These are phyloP conservation scores for Moniliella sp. DNA, from an alignment of 1,284 basidiomycete species.

Conservation along the genomic window DNA sequence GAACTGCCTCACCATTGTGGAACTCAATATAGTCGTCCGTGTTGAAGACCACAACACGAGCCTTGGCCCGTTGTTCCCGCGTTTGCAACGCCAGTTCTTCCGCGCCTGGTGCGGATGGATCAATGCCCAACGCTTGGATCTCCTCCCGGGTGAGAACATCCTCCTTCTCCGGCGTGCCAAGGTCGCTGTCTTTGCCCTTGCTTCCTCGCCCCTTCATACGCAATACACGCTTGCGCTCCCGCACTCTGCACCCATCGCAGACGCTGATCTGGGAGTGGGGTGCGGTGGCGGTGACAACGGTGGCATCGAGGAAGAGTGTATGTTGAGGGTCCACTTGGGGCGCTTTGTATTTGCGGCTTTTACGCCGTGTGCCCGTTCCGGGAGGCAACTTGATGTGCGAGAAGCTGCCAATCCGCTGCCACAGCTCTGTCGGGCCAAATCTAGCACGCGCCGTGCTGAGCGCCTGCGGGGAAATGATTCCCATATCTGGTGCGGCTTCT, in stretches of 20 bases:
- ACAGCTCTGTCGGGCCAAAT: too few species aligned
- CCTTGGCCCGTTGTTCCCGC: conserved; percentile 28
- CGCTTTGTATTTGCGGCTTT: conserved; percentile 49
- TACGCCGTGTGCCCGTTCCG: conserved; percentile 36
- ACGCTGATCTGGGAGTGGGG: conserved; percentile 52
- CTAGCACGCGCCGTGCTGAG: too few species aligned
- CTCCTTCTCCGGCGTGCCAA: too few species aligned
- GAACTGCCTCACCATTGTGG: conserved; percentile 63
- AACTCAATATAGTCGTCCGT: conserved; percentile 77
- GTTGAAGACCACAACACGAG: conserved; percentile 45
- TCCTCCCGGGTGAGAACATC: conserved; percentile 19
- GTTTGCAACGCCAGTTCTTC: conserved; percentile 9
- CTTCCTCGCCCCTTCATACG: conserved; percentile 20
- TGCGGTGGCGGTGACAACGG: conserved; percentile 43
- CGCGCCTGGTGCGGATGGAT: conserved; percentile 16
- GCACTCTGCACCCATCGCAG: conserved; percentile 46
- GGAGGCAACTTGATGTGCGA: conserved; percentile 32
- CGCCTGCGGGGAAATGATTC: too few species aligned
- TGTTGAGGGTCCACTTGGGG: conserved; percentile 22
- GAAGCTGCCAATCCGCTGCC: conserved; percentile 29
- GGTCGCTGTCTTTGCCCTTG: conserved; percentile 2
- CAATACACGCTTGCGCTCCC: conserved; percentile 36
- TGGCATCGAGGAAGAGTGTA: conserved; percentile 30
- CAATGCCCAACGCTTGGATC: conserved; percentile 19
- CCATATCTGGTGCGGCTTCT: too few species aligned